Base-by-base conservation (phyloP, 2,329 filamentous ascomycete genomes). In the Dactylellina cionopaga region DNA sequence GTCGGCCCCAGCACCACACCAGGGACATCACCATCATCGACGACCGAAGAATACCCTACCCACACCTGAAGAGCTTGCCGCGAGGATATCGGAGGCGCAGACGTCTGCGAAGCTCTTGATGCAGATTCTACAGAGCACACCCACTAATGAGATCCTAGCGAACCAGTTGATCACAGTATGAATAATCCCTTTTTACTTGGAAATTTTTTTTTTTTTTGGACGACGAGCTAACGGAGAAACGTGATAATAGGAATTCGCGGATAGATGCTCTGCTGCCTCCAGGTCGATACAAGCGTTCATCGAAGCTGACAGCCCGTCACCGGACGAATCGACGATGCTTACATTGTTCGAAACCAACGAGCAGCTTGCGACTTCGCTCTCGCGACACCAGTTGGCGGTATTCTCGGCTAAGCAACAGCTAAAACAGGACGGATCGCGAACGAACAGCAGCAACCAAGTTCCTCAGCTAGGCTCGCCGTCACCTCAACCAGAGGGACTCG, bases 261-360 rank as follows among this genome's bases (percentile, higher is more conserved):
- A 95, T 76, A 89, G 95, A 22, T 98, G 94, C 79, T 88, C 89
- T 74, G 86, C 88, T 62, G 94, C 94, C 3, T 89, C 91, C 56
- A 86, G 89, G 59, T 92, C 90, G 78, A 88, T 98, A 76, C 92
- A 97, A 78, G 84, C 85, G 29, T 98, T 96, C 81, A 96, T 98
- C 84, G 85, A 88, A 41, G 87, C 89, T 47, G 86, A 92, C 78
- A 73, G 43, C 4, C 93, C 94, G 0, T 79, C 87, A 0, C 93
- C 94, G 0, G 95, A 98, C 80, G 94, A 96, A 77, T 90, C 96
- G 76, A 98, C 94, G 0, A 92, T 98, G 86, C 88, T 95, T 79
- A 93, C 88, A 11, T 83, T 99, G 74, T 96, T 99, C 78, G 92
- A 97, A 80, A 95, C 92, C 11, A 96, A 96, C 79, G 95, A 98